These are phyloP conservation scores for Forsythia viridissima DNA, from an alignment of 257 asterid genomes.

Conservation along the genomic window DNA sequence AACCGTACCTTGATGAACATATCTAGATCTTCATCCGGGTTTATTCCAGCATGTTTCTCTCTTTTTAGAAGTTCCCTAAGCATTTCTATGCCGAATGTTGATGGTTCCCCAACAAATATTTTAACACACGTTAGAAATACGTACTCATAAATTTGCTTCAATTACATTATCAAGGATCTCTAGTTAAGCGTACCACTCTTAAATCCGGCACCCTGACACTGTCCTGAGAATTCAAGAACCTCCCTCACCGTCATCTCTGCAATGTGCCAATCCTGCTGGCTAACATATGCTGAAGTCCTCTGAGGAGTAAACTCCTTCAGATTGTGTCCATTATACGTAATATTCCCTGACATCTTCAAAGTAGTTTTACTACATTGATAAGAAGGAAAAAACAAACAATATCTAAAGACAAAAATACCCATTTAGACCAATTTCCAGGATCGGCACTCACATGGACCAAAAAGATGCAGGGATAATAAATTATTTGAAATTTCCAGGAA, in stretches of 20 bases:
- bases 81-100: conserved; percentile 45
- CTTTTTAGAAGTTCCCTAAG: conserved; percentile 73
- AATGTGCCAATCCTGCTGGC: conserved; percentile 74
- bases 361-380: conserved; percentile 33
- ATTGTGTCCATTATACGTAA: conserved; percentile 66
- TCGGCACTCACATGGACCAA: neutral
- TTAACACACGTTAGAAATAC: conserved; percentile 9
- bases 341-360: conserved; percentile 72
- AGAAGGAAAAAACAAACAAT: conserved; percentile 21
- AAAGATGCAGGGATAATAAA: neutral
- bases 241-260: conserved; percentile 83
- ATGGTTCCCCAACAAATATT: conserved; percentile 10
- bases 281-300: conserved; percentile 65
- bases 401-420: conserved; percentile 6
- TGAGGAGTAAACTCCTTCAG: conserved; percentile 70
- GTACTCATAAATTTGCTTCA: neutral
- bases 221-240: conserved; percentile 72
- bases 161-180: conserved; percentile 13
- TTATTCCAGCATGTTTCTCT: conserved; percentile 62
- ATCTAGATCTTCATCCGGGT: conserved; percentile 68
- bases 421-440: conserved; percentile 3
- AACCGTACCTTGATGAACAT: conserved; percentile 63
- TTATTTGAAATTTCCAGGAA: too few relatives aligned
- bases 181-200: conserved; percentile 51
- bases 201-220: conserved; percentile 68